Percentiles rank a stretch among this genome's conserved stretches.
phyloP scores from a whole-genome alignment of 2,329 filamentous ascomycete species.

The Colletotrichum sp. region DNA sequence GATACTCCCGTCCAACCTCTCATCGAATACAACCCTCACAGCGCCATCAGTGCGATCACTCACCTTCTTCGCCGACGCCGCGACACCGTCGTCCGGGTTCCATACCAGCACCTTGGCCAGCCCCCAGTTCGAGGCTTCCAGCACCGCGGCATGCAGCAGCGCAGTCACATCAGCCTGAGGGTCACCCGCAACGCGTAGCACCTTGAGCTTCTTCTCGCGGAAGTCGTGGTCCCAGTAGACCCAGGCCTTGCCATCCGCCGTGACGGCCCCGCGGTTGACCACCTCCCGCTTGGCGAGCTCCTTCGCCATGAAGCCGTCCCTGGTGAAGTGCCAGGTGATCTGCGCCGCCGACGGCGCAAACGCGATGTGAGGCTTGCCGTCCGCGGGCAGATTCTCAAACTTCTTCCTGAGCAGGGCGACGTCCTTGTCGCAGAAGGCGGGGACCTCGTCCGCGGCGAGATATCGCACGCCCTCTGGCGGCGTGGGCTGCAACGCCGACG shows the following conservation, averaged over 20 bases:
- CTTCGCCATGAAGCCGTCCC: slow-evolving; percentile 30
- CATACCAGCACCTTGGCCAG: slow-evolving; percentile 38
- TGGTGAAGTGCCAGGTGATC: slow-evolving; percentile 35
- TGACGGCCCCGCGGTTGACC: slow-evolving; percentile 27
- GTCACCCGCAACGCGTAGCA: slow-evolving; percentile 29
- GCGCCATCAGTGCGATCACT: slow-evolving; percentile 41
- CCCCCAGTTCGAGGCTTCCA: slow-evolving; percentile 34
- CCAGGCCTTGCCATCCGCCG: slow-evolving; percentile 29
- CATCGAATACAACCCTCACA: slow-evolving; percentile 30
- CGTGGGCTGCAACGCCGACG: slow-evolving; percentile 7
- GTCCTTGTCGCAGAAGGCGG: slow-evolving; percentile 29
- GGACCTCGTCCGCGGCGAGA: slow-evolving; percentile 26
- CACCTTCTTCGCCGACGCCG: slow-evolving; percentile 31
- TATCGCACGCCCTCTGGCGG: slow-evolving; percentile 25
- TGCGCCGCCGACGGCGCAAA: slow-evolving; percentile 34
- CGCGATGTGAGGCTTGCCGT: slow-evolving; percentile 34
- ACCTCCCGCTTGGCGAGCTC: slow-evolving; percentile 23
- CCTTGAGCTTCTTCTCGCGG: slow-evolving; percentile 30
- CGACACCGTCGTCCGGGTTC: slow-evolving; percentile 37
- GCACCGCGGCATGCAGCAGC: slow-evolving; percentile 36
- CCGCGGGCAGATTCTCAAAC: slow-evolving; percentile 6
- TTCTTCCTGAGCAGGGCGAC: slow-evolving; percentile 27
- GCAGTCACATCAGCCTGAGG: slow-evolving; percentile 27
- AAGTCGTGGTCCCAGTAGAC: slow-evolving; percentile 42
- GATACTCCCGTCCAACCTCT: slow-evolving; percentile 33